Evolutionary conservation across 2,329 filamentous ascomycete genomes (phyloP).

Genomic region (Fusarium coffeatum): DNA sequence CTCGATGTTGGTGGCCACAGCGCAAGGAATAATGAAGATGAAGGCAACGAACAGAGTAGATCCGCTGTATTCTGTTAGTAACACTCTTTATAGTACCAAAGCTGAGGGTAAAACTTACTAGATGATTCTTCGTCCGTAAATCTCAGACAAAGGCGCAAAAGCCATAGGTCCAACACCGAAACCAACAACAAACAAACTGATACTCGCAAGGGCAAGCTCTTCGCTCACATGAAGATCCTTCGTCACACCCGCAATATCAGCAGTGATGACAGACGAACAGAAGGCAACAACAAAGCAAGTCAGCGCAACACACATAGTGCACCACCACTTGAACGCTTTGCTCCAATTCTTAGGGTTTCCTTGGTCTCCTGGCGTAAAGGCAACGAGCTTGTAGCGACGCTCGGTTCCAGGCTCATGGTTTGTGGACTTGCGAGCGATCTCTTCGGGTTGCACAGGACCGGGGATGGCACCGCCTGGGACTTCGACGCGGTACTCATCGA

Average conservation of each 20-base stretch:
- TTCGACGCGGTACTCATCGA: slow-evolving; percentile 75
- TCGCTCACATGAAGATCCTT: slow-evolving; percentile 74
- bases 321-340: slow-evolving; percentile 82
- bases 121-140: slow-evolving; percentile 77
- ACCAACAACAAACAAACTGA: slow-evolving; percentile 83
- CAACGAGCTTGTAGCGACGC: slow-evolving; percentile 64
- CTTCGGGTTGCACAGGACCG: slow-evolving; percentile 49
- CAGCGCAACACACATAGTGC: slow-evolving; percentile 83
- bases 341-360: slow-evolving; percentile 90
- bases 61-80: slow-evolving; percentile 49
- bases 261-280: slow-evolving; percentile 79
- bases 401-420: slow-evolving; percentile 34
- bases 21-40: slow-evolving; percentile 83
- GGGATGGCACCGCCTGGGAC: slow-evolving; percentile 71
- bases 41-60: slow-evolving; percentile 76
- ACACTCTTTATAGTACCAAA: neutral
- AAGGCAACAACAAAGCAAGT: slow-evolving; percentile 82
- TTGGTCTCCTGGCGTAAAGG: slow-evolving; percentile 75
- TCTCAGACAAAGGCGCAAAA: slow-evolving; percentile 82
- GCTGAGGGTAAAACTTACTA: slow-evolving; percentile 60
- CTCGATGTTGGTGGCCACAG: slow-evolving; percentile 78
- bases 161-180: slow-evolving; percentile 85
- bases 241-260: slow-evolving; percentile 74
- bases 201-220: slow-evolving; percentile 77
- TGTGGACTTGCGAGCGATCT: slow-evolving; percentile 36